Conservation (phyloP, 2,329 filamentous ascomycete genomes). For the Metarhizium sp. region DNA sequence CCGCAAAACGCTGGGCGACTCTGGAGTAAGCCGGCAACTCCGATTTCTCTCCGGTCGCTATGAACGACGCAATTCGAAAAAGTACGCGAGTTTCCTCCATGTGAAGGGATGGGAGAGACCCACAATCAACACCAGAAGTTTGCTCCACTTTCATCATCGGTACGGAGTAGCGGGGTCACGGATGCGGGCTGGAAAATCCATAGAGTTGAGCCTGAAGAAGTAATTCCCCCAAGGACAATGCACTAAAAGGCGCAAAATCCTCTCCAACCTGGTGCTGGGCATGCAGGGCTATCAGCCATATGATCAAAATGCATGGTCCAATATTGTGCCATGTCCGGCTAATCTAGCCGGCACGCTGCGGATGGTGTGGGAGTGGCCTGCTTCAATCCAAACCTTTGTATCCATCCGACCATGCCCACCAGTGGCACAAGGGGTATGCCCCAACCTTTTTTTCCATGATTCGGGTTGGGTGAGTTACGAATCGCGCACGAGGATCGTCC, state of each 20-base stretch:
- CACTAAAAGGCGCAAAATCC: not conserved
- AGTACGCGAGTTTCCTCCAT: not conserved
- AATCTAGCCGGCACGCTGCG: not conserved
- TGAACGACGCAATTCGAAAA: not conserved
- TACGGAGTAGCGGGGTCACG: too few species aligned
- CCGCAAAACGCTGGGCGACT: not conserved
- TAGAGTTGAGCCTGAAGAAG: too few species aligned
- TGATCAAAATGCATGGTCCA: not conserved
- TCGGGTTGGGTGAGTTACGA: too few species aligned
- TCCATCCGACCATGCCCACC: too few species aligned
- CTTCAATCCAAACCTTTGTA: too few species aligned
- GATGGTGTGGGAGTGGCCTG: not conserved
- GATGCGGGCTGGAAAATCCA: too few species aligned
- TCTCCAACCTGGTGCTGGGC: not conserved
- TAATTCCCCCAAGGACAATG: not conserved
- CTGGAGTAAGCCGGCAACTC: not conserved
- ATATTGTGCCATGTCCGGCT: not conserved
- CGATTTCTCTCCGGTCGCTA: not conserved
- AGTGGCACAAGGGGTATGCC: too few species aligned
- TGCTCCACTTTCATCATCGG: not conserved
- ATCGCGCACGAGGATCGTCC: too few species aligned
- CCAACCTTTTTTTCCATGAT: too few species aligned
- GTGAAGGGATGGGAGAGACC: not conserved
- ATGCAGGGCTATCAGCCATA: too few species aligned
- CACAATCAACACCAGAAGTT: not conserved